Evolutionary conservation across 2,329 filamentous ascomycete genomes (phyloP).

Genomic region (Aspergillus ibericus): DNA sequence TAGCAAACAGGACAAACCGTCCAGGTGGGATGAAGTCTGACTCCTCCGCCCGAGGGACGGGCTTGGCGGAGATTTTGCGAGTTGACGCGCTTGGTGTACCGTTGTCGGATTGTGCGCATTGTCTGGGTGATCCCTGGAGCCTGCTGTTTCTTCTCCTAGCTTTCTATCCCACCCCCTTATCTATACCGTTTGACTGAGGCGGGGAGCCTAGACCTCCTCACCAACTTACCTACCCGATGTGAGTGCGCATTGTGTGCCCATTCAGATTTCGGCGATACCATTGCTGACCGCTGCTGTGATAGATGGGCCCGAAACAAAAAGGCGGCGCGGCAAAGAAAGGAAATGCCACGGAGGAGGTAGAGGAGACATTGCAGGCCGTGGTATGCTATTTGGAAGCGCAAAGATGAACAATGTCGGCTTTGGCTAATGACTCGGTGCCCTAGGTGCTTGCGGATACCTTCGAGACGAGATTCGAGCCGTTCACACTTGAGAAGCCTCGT

Average conservation of each 20-base stretch:
- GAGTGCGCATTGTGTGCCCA: not conserved
- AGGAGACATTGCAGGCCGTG: constrained; percentile 64
- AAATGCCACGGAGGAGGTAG: constrained; percentile 57
- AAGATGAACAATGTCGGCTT: not conserved
- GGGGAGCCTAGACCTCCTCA: not conserved
- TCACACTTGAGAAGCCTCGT: constrained; percentile 83
- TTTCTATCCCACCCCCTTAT: not conserved
- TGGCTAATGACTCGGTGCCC: constrained; percentile 13
- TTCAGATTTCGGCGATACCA: not conserved
- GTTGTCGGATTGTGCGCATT: not conserved
- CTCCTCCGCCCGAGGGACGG: constrained; percentile 12
- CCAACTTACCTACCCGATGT: not conserved
- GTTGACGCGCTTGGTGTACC: not conserved
- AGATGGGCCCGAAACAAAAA: constrained; percentile 38
- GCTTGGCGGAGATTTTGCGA: constrained; percentile 36
- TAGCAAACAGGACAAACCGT: constrained; percentile 24
- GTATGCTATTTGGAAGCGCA: constrained; percentile 41
- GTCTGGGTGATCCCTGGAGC: not conserved
- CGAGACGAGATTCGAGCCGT: constrained; percentile 85
- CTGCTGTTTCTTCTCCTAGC: not conserved
- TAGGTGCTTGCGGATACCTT: constrained; percentile 92
- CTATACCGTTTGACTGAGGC: not conserved
- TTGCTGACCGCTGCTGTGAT: constrained; percentile 7
- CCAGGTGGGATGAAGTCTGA: constrained; percentile 23
- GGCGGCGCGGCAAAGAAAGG: constrained; percentile 33